Percentiles rank a stretch among this genome's conserved stretches.
These are phyloP conservation scores for Gleditsia sinensis DNA, from an alignment of 306 rosid genomes.

Conservation along the genomic window DNA sequence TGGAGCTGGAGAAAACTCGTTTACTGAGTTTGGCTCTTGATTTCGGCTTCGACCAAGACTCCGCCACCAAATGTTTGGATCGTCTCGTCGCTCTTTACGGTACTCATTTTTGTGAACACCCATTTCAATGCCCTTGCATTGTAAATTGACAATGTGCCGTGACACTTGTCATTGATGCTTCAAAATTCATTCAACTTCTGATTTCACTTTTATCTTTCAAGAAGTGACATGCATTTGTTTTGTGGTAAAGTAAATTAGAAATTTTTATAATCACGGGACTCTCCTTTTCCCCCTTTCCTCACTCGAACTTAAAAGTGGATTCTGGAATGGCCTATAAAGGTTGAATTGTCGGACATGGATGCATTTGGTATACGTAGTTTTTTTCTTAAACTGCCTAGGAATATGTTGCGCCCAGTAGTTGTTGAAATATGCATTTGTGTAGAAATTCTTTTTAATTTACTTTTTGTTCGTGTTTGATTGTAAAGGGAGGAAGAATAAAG, in stretches of 20 bases:
- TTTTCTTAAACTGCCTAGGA: background rate
- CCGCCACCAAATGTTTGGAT: constrained; percentile 67
- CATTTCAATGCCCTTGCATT: background rate
- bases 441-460: background rate
- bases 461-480: background rate
- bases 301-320: background rate
- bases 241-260: background rate
- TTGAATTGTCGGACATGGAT: background rate
- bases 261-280: background rate
- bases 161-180: background rate
- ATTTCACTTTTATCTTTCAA: background rate
- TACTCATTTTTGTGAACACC: constrained; percentile 11
- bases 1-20: constrained; percentile 73
- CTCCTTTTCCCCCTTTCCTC: background rate
- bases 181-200: background rate
- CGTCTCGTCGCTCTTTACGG: constrained; percentile 81
- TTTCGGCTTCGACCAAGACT: constrained; percentile 71
- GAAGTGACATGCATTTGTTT: background rate
- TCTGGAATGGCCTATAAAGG: background rate
- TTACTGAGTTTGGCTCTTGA: constrained; percentile 80
- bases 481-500: background rate
- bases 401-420: background rate
- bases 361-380: background rate
- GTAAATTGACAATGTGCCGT: background rate
- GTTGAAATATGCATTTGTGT: background rate